These are phyloP conservation scores for Xerocomus potaroensis DNA, from an alignment of 768 basidiomycete species.

Conservation along the genomic window DNA sequence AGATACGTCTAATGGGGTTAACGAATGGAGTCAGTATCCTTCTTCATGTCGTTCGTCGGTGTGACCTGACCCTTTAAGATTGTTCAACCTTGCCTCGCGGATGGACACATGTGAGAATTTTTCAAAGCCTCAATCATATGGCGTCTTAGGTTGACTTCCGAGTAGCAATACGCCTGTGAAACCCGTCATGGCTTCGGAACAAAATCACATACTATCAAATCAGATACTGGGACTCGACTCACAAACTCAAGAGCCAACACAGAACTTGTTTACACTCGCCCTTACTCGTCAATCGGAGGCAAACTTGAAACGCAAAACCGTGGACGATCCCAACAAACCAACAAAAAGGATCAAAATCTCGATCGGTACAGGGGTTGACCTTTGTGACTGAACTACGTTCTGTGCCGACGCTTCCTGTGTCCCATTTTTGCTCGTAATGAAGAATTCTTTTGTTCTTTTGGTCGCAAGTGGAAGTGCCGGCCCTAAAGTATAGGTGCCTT, in stretches of 20 bases:
- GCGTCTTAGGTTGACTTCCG: not conserved
- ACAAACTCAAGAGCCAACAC: constrained; percentile 42
- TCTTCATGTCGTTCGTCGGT: not conserved
- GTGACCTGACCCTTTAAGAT: constrained; percentile 7
- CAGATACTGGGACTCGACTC: constrained; percentile 18
- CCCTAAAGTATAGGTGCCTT: constrained; percentile 30
- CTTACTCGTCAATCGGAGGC: constrained; percentile 17
- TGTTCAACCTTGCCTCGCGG: constrained; percentile 4
- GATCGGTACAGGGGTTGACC: constrained; percentile 61
- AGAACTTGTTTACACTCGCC: constrained; percentile 19
- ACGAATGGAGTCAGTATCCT: constrained; percentile 46
- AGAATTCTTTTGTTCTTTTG: not conserved
- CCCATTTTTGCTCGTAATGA: too few species aligned
- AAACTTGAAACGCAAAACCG: constrained; percentile 34
- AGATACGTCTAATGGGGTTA: constrained; percentile 59
- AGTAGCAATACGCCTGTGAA: constrained; percentile 2
- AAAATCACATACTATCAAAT: not conserved
- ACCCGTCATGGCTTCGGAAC: not conserved
- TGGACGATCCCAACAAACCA: constrained; percentile 9
- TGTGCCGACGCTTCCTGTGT: not conserved
- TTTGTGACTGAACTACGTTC: constrained; percentile 54
- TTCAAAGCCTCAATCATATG: not conserved
- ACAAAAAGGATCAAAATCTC: constrained; percentile 72
- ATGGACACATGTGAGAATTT: constrained; percentile 14
- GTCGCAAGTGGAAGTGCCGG: constrained; percentile 20